Percentiles rank a stretch among this genome's conserved stretches.
phyloP scores from a whole-genome alignment of 140 eudicot species.

The Ambrosia hybrid region DNA sequence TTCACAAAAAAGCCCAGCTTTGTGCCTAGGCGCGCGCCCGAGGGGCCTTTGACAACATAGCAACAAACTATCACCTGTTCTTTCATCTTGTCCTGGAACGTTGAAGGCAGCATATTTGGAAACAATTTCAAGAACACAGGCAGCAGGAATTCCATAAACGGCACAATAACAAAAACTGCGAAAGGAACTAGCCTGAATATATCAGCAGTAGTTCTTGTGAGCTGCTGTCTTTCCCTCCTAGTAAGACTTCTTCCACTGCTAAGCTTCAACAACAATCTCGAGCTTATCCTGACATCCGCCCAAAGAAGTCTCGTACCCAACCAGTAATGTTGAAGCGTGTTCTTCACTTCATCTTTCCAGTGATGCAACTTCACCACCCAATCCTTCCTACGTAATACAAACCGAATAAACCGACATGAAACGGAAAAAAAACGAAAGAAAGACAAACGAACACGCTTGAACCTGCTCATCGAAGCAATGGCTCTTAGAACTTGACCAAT shows the following conservation, averaged over 20 bases:
- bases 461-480: constrained; percentile 86
- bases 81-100: constrained; percentile 93
- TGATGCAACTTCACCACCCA: constrained; percentile 76
- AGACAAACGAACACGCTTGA: background rate
- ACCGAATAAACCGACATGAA: background rate
- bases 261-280: constrained; percentile 66
- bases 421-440: background rate
- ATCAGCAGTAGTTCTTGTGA: constrained; percentile 88
- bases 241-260: constrained; percentile 77
- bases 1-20: no score
- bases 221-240: constrained; percentile 83
- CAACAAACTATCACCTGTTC: constrained; percentile 53
- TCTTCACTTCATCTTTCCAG: constrained; percentile 74
- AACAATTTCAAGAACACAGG: constrained; percentile 86
- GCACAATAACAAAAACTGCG: constrained; percentile 82
- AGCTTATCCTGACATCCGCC: constrained; percentile 74
- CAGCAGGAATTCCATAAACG: constrained; percentile 83
- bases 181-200: constrained; percentile 84
- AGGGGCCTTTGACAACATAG: no score
- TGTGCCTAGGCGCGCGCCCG: no score
- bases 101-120: constrained; percentile 88
- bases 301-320: constrained; percentile 75
- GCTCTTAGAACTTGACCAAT: constrained; percentile 76
- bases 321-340: constrained; percentile 56
- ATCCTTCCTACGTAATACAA: constrained; percentile 48